A percentile compares a stretch with the other conserved stretches of the same genome.
Conservation (phyloP, 2,329 filamentous ascomycete species). For the Karstenula rhodostoma region DNA sequence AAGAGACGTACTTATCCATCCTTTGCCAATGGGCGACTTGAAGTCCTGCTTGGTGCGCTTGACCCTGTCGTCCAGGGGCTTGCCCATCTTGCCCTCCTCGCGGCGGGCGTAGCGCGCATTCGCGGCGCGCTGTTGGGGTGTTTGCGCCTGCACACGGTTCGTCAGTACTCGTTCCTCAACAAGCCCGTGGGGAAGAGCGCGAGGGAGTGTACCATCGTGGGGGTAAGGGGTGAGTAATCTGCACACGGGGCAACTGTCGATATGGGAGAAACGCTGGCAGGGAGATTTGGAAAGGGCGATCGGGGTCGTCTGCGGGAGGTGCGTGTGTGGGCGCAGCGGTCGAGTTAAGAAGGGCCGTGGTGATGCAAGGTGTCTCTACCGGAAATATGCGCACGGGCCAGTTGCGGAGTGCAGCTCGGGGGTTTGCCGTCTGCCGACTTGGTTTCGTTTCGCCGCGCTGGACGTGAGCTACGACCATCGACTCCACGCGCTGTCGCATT, state of each 20-base stretch:
- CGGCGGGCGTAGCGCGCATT: constrained; percentile 81
- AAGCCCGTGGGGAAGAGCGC: background rate
- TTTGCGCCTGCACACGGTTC: constrained; percentile 70
- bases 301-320: background rate
- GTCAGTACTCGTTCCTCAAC: background rate
- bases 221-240: background rate
- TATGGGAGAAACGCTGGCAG: background rate
- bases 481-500: background rate
- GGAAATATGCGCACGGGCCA: constrained; percentile 31
- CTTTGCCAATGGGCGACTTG: constrained; percentile 63
- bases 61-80: constrained; percentile 57
- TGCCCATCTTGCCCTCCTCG: constrained; percentile 78
- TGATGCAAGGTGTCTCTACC: constrained; percentile 47
- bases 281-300: background rate
- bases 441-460: background rate
- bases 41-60: constrained; percentile 59
- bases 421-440: constrained; percentile 25
- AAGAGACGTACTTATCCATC: constrained; percentile 66
- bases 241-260: background rate
- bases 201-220: constrained; percentile 2
- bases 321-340: background rate
- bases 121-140: constrained; percentile 80
- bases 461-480: background rate
- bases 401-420: constrained; percentile 34
- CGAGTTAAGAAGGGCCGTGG: constrained; percentile 5